Evolutionary conservation across 331 rosid genomes (phyloP), one percentile per base, ranked within the genome.

Genomic region (Acacia concinna): DNA sequence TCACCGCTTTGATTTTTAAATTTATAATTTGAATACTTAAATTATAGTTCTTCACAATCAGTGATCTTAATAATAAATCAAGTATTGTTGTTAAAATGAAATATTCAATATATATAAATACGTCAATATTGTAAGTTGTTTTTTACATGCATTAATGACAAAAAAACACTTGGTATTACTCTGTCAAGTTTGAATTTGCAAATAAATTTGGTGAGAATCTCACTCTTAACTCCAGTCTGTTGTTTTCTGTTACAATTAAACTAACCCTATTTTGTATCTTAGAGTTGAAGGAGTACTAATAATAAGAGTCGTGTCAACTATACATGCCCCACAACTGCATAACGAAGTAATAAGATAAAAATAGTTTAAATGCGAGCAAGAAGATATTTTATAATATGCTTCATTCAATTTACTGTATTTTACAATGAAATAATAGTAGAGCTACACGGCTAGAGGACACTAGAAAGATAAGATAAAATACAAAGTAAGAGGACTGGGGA

Each of bases 351-450:
- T n/a, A n/a, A n/a, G n/a, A n/a, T 12, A 0, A 56, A 56, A 25
- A 34, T 1, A 25, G 25, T 27, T 27, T 2, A 40, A 74, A 40
- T 30, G 76, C 31, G n/a, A 40, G 51, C 38, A 18, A 31, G 62
- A 71, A 31, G 41, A 47, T 30, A 17, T 12, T 59, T 28, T 62
- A 59, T 40, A 40, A 75, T 41, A 41, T 60, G 71, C 43, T 60
- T 43, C 79, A 75, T 75, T 73, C 56, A 38, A 49, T 73, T 73
- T 75, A 60, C 27, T 74, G 40, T 35, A 44, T 44, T 44, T 63
- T 14, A n/a, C 66, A 66, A 17, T 21, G 65, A n/a, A 77, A 3
- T 77, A 23, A 65, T 12, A 76, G 74, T 15, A 25, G 11, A 66
- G 52, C 49, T 77, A 77, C 73, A 65, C 20, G 21, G 79, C 32